Percentiles rank a stretch among this genome's conserved stretches.
These are phyloP conservation scores for Paracorniculantispora psalliotae DNA, from an alignment of 2,329 filamentous ascomycete genomes.

Conservation along the genomic window DNA sequence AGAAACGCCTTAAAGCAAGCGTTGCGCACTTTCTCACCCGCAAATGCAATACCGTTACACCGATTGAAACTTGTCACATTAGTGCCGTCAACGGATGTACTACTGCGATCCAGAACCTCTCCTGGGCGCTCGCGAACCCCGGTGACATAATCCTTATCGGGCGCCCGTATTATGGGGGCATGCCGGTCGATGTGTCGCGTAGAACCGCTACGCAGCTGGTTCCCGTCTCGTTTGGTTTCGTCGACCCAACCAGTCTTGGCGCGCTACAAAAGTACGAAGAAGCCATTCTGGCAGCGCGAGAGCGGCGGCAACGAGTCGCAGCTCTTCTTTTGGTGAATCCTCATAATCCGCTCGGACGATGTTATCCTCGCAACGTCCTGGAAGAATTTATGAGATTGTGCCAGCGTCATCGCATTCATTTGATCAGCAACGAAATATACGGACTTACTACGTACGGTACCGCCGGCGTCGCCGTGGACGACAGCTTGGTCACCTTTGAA, in stretches of 20 bases:
- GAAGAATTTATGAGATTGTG: conserved; percentile 40
- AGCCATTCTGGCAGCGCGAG: not conserved
- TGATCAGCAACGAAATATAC: conserved; percentile 48
- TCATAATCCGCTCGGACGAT: not conserved
- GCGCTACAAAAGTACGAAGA: not conserved
- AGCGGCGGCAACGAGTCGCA: not conserved
- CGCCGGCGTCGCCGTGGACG: conserved; percentile 23
- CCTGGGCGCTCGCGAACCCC: not conserved
- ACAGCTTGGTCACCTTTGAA: conserved; percentile 29
- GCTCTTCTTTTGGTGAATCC: not conserved
- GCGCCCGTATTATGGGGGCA: not conserved
- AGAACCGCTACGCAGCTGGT: not conserved
- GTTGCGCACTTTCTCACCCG: not conserved
- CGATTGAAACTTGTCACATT: not conserved
- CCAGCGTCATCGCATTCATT: conserved; percentile 41
- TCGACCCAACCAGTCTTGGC: not conserved
- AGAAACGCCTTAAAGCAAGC: not conserved
- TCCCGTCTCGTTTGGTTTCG: not conserved
- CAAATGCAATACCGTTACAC: not conserved
- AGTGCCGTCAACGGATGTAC: conserved; percentile 2
- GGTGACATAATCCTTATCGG: conserved; percentile 1
- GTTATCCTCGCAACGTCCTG: not conserved
- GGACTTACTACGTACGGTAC: conserved; percentile 48
- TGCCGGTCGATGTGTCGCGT: not conserved
- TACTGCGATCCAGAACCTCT: not conserved